These are phyloP conservation scores for Epichloe sp. DNA, from an alignment of 2,329 filamentous ascomycete species.

Conservation along the genomic window DNA sequence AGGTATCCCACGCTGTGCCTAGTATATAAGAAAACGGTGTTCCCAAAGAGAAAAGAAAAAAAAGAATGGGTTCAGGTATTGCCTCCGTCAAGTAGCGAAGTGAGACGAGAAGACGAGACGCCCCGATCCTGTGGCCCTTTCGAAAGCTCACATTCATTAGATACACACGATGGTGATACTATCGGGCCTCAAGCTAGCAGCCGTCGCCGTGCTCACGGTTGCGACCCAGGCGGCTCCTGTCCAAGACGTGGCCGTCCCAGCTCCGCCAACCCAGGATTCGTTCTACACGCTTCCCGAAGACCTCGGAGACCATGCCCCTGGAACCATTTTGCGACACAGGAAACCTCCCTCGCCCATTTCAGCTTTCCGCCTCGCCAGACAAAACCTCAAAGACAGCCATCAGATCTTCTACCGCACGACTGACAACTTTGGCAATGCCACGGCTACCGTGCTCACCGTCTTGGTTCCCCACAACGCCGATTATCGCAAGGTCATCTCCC, in stretches of 20 bases:
- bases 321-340: conserved; percentile 8
- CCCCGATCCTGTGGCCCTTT: no score
- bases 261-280: conserved; percentile 7
- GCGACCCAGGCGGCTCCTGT: no score
- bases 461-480: conserved; percentile 21
- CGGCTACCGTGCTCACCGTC: conserved; percentile 24
- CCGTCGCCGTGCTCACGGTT: no score
- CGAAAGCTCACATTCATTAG: no score
- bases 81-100: no score
- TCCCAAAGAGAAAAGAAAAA: no score
- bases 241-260: background rate
- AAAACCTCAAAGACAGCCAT: conserved; percentile 9
- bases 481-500: conserved; percentile 23
- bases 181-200: no score
- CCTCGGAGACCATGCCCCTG: conserved; percentile 1
- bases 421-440: conserved; percentile 20
- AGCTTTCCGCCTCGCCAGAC: conserved; percentile 7
- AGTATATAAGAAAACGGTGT: no score
- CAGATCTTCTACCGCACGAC: conserved; percentile 29
- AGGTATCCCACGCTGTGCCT: no score
- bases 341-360: conserved; percentile 6
- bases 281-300: conserved; percentile 9
- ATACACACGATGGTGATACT: no score
- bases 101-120: no score
- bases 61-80: no score